Percentiles rank a stretch among this genome's conserved stretches.
phyloP scores from a whole-genome alignment of 805 yeast genomes.

The Diddensiella santjacobensis region DNA sequence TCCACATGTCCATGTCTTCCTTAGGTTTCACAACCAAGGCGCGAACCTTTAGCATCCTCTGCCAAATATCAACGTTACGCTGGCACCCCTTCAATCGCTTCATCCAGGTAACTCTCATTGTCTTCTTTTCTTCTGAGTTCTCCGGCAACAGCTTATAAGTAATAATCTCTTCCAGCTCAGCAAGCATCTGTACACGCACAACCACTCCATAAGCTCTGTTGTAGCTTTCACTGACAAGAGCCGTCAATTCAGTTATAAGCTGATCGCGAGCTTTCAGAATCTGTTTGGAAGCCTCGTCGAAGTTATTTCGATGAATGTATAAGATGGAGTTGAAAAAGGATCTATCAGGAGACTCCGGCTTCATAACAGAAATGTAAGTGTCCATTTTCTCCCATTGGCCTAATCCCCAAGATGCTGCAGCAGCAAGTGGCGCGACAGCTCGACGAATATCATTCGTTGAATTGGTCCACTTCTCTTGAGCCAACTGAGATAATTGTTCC shows the following conservation, averaged over 20 bases:
- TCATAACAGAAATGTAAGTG: conserved; percentile 84
- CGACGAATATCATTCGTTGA: conserved; percentile 71
- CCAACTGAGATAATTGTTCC: conserved; percentile 85
- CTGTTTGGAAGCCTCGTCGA: conserved; percentile 72
- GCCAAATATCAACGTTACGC: conserved; percentile 98
- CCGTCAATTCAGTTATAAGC: conserved; percentile 88
- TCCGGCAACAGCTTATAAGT: conserved; percentile 81
- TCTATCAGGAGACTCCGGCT: conserved; percentile 86
- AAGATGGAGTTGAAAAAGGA: conserved; percentile 92
- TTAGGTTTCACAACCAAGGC: conserved; percentile 92
- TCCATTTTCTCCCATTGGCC: conserved; percentile 98
- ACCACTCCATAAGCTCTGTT: conserved; percentile 96
- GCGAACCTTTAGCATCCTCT: conserved; percentile 86
- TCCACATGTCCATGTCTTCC: conserved; percentile 97
- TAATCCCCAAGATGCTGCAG: conserved; percentile 98
- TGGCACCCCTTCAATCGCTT: conserved; percentile 90
- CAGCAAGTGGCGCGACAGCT: conserved; percentile 93
- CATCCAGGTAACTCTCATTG: conserved; percentile 90
- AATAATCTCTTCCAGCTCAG: conserved; percentile 93
- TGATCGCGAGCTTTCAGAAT: conserved; percentile 83
- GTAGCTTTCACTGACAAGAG: conserved; percentile 91
- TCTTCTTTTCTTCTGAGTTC: conserved; percentile 70
- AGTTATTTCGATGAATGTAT: conserved; percentile 79
- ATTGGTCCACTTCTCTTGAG: conserved; percentile 78
- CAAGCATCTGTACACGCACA: conserved; percentile 94